Conservation (phyloP, 2,329 filamentous ascomycete genomes). For the Colletotrichum noveboracense region DNA sequence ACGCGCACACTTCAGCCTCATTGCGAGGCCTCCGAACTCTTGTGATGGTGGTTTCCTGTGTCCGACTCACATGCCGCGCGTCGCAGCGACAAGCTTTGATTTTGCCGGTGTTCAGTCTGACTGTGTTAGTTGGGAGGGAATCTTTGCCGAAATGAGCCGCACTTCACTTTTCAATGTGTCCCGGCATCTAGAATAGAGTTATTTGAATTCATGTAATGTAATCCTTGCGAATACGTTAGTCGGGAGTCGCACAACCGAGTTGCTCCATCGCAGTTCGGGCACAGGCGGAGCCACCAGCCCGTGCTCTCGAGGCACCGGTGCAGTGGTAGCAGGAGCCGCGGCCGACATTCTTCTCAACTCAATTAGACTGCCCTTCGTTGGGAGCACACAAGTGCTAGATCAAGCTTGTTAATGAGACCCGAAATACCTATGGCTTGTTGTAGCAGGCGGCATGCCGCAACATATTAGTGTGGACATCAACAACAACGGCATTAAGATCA, state of each 20-base stretch:
- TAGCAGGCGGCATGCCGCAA: not conserved
- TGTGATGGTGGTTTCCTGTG: not conserved
- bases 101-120: not conserved
- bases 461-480: accelerated
- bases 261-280: not conserved
- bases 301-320: not conserved
- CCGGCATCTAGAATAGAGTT: not conserved
- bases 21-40: not conserved
- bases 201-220: not conserved
- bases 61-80: not conserved
- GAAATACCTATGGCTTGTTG: not conserved
- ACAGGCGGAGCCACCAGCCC: not conserved
- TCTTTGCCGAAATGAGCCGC: not conserved
- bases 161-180: not conserved
- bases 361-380: not conserved
- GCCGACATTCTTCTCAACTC: not conserved
- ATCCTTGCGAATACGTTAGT: not conserved
- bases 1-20: not conserved
- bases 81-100: not conserved
- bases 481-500: not conserved
- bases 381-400: not conserved
- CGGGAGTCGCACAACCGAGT: not conserved
- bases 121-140: not conserved
- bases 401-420: accelerated
- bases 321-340: not conserved